phyloP scores from a whole-genome alignment of 768 basidiomycete genomes.

The Xerocomellus dryophilus region DNA sequence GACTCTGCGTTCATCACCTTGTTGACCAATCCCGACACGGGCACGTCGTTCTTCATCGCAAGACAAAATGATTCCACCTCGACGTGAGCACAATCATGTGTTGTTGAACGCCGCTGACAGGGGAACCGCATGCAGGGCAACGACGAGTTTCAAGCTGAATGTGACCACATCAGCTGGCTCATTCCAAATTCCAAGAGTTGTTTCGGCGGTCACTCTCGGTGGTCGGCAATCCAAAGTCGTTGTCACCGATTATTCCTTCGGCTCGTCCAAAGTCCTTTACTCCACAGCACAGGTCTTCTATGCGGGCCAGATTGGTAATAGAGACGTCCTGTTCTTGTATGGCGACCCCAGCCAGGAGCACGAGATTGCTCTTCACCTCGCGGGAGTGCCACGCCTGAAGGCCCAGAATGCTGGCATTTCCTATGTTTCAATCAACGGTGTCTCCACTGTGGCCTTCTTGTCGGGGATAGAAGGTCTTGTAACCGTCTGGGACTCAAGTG shows the following conservation, averaged over 20 bases:
- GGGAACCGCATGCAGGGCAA: conserved; percentile 9
- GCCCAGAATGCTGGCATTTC: conserved; percentile 27
- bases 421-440: conserved; percentile 20
- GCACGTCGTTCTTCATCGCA: conserved; percentile 64
- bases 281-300: conserved; percentile 75
- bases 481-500: conserved; percentile 63
- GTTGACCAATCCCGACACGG: conserved; percentile 65
- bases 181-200: conserved; percentile 56
- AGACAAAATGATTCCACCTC: conserved; percentile 68
- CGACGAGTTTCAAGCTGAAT: conserved; percentile 55
- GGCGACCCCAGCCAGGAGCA: conserved; percentile 55
- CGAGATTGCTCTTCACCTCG: conserved; percentile 47
- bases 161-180: conserved; percentile 51
- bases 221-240: conserved; percentile 76
- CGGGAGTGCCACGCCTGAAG: conserved; percentile 44
- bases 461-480: conserved; percentile 56
- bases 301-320: conserved; percentile 55
- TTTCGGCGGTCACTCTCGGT: conserved; percentile 51
- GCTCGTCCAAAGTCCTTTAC: conserved; percentile 57
- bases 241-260: conserved; percentile 70
- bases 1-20: conserved; percentile 55
- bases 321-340: conserved; percentile 64
- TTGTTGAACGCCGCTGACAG: not conserved
- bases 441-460: conserved; percentile 52
- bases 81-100: conserved; percentile 41